These are phyloP conservation scores for Cyathus striatus DNA, from an alignment of 768 basidiomycete species.

Conservation along the genomic window DNA sequence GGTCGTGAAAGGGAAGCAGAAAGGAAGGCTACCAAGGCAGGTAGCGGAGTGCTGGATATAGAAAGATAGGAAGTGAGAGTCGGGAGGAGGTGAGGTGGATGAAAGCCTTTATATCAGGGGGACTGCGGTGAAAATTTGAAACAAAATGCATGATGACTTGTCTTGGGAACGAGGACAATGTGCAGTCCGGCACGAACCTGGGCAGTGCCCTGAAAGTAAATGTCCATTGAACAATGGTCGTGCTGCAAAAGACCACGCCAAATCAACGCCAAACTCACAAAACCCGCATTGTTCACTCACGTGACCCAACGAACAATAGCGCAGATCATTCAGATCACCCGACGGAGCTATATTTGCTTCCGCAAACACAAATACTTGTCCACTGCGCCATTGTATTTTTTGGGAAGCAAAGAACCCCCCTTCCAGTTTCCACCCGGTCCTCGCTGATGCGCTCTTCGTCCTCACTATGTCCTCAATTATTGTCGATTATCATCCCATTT, in stretches of 20 bases:
- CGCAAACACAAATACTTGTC: too few species aligned
- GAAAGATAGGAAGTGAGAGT: not conserved
- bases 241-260: not conserved
- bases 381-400: not conserved
- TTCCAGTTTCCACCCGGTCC: not conserved
- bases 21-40: not conserved
- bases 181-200: not conserved
- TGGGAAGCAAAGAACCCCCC: not conserved
- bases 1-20: slow-evolving; percentile 8
- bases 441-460: too few species aligned
- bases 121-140: not conserved
- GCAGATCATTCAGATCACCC: too few species aligned
- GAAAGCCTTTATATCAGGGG: not conserved
- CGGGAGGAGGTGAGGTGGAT: not conserved
- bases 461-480: too few species aligned
- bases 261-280: too few species aligned
- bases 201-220: too few species aligned
- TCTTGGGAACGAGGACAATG: too few species aligned
- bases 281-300: not conserved
- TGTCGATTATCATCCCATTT: too few species aligned
- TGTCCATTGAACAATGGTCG: not conserved
- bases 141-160: too few species aligned
- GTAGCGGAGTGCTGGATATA: not conserved
- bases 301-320: not conserved
- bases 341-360: not conserved